Evolutionary conservation across 2,329 filamentous ascomycete species (phyloP), one percentile per base, ranked within the genome.

Genomic region (Sarocladium oryzae): DNA sequence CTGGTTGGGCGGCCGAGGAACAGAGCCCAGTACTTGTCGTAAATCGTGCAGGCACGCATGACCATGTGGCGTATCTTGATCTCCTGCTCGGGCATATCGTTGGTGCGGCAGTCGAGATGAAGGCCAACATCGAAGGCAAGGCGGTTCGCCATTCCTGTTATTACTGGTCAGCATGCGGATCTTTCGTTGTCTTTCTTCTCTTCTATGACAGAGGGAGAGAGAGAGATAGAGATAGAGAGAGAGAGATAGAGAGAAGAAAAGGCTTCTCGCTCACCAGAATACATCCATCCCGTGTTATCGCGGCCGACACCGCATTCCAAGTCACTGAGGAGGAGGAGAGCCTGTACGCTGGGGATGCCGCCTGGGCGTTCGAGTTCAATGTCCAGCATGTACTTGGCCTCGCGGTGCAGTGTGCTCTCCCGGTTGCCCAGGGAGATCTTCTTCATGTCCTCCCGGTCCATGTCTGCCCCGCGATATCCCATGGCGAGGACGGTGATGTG

Each of bases 1-100:
- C 72, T 71, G 1, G 76, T 73, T 1, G 77, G 76, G 10, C 77
- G 66, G 9, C 76, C 76, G 6, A 79, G 65, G 56, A 78, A 76
- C n/a, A 79, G 61, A 0, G 76, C 73, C 75, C 75, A 79, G 55
- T 78, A 75, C 58, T 74, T 73, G 63, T 79, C 76, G 52, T 76
- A 76, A 53, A 78, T 70, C 6, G 77, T 69, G 52, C 73, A 78
- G 1, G 76, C 75, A 55, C 71, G 68, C 58, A 79, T 71, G 11
- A 70, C 73, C 69, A 76, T 76, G 45, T 74, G 75, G 4, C 76
- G 67, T 46, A 76, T 72, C 30, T 70, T 66, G 3, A 70, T 65
- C 53, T 78, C 77, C 13, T 68, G 65, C 20, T 75, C 71, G 4
- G 69, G 63, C 28, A 77, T 66, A 3, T 67, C 70, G 36, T 68